These are phyloP conservation scores for Podila epicladia DNA, from an alignment of 192 early-diverging fungal genomes.

Conservation along the genomic window DNA sequence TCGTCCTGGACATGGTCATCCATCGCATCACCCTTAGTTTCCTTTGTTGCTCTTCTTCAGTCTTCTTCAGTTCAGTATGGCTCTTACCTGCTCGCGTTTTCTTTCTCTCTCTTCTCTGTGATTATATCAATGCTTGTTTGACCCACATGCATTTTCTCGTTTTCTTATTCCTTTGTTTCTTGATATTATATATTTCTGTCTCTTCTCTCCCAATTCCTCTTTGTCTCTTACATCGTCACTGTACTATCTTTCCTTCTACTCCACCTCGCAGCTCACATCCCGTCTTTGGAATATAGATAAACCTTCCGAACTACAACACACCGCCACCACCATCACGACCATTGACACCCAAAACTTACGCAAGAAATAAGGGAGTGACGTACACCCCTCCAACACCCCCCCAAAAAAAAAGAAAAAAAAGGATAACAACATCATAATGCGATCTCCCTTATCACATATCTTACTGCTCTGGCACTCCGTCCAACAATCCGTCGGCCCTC, in stretches of 20 bases:
- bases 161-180: background rate
- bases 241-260: background rate
- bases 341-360: background rate
- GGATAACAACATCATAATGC: background rate
- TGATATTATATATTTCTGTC: background rate
- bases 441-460: conserved; percentile 26
- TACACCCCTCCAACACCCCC: background rate
- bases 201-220: background rate
- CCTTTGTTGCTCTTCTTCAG: too few species aligned
- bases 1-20: too few species aligned
- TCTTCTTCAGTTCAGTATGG: too few species aligned
- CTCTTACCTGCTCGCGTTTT: background rate
- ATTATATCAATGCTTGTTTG: too few species aligned
- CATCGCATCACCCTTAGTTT: too few species aligned
- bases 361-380: too few species aligned
- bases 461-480: conserved; percentile 36
- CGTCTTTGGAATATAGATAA: background rate
- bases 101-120: background rate
- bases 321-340: background rate
- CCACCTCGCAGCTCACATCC: background rate
- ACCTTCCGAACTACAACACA: background rate
- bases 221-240: background rate
- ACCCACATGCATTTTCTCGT: too few species aligned
- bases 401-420: too few species aligned
- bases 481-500: conserved; percentile 5